Conservation (phyloP, 83 land plant species). For the Larix sibirica region DNA sequence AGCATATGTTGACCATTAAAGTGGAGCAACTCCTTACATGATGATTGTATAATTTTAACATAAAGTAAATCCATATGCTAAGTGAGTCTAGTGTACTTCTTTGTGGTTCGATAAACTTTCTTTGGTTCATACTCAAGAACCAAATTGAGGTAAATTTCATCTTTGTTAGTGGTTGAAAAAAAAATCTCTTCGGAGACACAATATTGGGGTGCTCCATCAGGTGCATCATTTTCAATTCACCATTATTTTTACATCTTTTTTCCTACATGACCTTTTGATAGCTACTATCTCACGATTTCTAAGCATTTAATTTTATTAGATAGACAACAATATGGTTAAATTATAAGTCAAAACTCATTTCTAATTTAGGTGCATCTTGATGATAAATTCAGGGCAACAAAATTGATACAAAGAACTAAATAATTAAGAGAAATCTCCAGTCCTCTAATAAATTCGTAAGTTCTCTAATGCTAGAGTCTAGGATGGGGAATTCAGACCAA, state of each 20-base stretch:
- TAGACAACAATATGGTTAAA: neutral
- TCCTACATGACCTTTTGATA: conserved; percentile 67
- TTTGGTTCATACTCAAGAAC: conserved; percentile 82
- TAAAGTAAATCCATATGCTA: conserved; percentile 70
- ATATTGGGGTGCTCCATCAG: conserved; percentile 72
- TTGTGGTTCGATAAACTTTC: conserved; percentile 67
- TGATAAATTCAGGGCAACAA: neutral
- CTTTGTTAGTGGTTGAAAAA: conserved; percentile 71
- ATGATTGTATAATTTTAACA: conserved; percentile 55
- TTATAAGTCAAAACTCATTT: neutral
- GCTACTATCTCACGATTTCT: conserved; percentile 63
- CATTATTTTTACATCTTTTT: conserved; percentile 69
- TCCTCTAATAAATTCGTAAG: neutral
- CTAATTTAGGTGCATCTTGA: neutral
- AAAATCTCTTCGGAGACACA: conserved; percentile 58
- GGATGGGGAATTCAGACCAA: conserved; percentile 30
- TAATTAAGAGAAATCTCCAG: neutral
- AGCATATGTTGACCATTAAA: neutral
- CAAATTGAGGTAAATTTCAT: conserved; percentile 67
- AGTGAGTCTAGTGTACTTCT: conserved; percentile 61
- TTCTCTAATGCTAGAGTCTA: neutral
- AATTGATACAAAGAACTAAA: neutral
- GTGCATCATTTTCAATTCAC: conserved; percentile 77
- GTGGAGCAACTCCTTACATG: conserved; percentile 39
- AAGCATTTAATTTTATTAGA: conserved; percentile 51